Conservation (phyloP, 2,329 filamentous ascomycete species). For the Penicillium aurantiogriseum region DNA sequence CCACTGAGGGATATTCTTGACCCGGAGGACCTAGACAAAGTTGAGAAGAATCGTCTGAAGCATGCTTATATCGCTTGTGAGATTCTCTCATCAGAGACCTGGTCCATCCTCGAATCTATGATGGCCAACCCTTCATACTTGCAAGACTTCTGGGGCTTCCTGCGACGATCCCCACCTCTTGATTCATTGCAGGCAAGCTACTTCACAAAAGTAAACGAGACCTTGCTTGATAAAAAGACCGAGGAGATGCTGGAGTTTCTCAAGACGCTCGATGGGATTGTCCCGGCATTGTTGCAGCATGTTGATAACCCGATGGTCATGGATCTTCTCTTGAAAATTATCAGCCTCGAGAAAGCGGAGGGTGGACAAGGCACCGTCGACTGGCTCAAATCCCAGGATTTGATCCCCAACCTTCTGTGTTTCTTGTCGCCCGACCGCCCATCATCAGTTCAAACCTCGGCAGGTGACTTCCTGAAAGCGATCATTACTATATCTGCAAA, state of each 20-base stretch:
- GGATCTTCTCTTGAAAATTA: slow-evolving; percentile 94
- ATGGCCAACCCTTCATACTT: slow-evolving; percentile 79
- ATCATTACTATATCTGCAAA: slow-evolving; percentile 99
- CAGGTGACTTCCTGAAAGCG: slow-evolving; percentile 95
- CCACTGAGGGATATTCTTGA: slow-evolving; percentile 36
- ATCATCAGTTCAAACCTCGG: slow-evolving; percentile 90
- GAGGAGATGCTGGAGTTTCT: slow-evolving; percentile 93
- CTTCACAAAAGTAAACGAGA: slow-evolving; percentile 98
- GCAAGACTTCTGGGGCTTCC: slow-evolving; percentile 84
- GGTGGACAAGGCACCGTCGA: slow-evolving; percentile 91
- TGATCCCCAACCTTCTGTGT: slow-evolving; percentile 82
- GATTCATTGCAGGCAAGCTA: slow-evolving; percentile 95
- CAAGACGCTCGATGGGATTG: slow-evolving; percentile 75
- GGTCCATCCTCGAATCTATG: slow-evolving; percentile 91
- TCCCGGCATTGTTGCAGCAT: slow-evolving; percentile 83
- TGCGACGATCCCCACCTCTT: slow-evolving; percentile 78
- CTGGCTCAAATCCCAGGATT: slow-evolving; percentile 88
- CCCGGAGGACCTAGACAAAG: slow-evolving; percentile 61
- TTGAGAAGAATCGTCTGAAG: slow-evolving; percentile 86
- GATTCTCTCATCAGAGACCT: slow-evolving; percentile 90
- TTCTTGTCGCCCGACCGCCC: slow-evolving; percentile 83
- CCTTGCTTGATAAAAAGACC: slow-evolving; percentile 96
- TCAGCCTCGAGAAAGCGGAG: slow-evolving; percentile 89
- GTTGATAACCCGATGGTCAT: slow-evolving; percentile 98
- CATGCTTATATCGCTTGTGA: slow-evolving; percentile 94